Evolutionary conservation across 345 rosid genomes (phyloP).

Genomic region (Sonneratia caseolaris): DNA sequence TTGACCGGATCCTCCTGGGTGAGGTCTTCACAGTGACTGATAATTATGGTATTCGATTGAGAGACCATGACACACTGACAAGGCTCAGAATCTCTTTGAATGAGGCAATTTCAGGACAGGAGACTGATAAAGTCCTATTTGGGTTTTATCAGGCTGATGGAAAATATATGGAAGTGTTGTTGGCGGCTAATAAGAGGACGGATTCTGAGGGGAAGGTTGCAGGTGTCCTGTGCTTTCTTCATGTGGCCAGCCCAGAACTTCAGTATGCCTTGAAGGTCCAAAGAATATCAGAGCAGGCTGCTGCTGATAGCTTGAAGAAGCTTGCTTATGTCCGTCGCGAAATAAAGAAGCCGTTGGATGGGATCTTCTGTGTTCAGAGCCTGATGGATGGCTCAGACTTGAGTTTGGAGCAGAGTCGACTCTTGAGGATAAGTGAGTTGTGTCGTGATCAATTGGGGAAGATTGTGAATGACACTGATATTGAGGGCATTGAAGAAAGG

Average conservation of each 20-base stretch:
- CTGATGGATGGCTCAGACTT: conserved; percentile 43
- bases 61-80: conserved; percentile 59
- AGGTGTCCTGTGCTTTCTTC: conserved; percentile 65
- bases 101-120: conserved; percentile 45
- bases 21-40: conserved; percentile 57
- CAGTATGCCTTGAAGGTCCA: conserved; percentile 68
- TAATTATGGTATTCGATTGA: conserved; percentile 51
- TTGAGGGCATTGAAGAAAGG: conserved; percentile 70
- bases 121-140: conserved; percentile 46
- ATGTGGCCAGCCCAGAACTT: conserved; percentile 70
- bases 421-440: conserved; percentile 35
- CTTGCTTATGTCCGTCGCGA: conserved; percentile 58
- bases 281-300: conserved; percentile 61
- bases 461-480: conserved; percentile 50
- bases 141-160: conserved; percentile 59
- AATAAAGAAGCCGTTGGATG: conserved; percentile 42
- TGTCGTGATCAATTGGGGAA: conserved; percentile 66
- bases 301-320: conserved; percentile 42
- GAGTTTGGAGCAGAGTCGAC: conserved; percentile 45
- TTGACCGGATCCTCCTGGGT: conserved; percentile 54
- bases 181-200: conserved; percentile 52
- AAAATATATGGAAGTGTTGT: conserved; percentile 51
- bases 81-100: conserved; percentile 54
- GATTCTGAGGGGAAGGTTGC: conserved; percentile 50
- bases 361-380: conserved; percentile 44